Percentiles rank a stretch among this genome's conserved stretches.
Evolutionary conservation across 2,329 filamentous ascomycete species (phyloP).

Genomic region (Intubia oerlemansii): DNA sequence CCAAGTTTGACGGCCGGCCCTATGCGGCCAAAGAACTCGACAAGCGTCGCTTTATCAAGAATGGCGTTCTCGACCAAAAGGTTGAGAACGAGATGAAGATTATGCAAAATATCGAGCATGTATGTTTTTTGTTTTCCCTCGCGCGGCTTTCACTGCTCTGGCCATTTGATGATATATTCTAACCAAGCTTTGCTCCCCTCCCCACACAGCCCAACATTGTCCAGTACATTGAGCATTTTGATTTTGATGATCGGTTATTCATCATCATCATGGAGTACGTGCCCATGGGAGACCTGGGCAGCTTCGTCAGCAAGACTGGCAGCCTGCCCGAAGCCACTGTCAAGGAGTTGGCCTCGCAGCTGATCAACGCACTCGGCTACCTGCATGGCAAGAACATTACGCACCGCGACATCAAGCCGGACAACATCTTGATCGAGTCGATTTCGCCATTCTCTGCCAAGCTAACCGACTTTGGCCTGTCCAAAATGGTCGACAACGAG

Average conservation of each 20-base stretch:
- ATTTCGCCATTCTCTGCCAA: constrained; percentile 62
- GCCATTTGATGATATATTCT: no score
- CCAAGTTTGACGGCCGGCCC: constrained; percentile 60
- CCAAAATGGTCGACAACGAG: constrained; percentile 77
- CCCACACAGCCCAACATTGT: no score
- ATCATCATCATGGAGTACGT: constrained; percentile 97
- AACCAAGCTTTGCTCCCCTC: no score
- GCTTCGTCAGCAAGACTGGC: constrained; percentile 39
- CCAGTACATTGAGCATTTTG: constrained; percentile 72
- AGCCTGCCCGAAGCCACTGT: constrained; percentile 45
- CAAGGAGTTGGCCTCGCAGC: constrained; percentile 52
- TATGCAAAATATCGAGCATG: constrained; percentile 70
- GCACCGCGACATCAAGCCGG: constrained; percentile 95
- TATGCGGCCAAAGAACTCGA: constrained; percentile 91
- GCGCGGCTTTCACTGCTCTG: no score
- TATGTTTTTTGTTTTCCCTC: constrained; percentile 22
- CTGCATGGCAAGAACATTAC: constrained; percentile 78
- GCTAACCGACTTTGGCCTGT: constrained; percentile 87
- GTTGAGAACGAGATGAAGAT: constrained; percentile 96
- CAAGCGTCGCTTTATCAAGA: constrained; percentile 83
- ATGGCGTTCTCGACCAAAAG: constrained; percentile 72
- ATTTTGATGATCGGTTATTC: constrained; percentile 61
- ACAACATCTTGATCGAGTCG: constrained; percentile 78
- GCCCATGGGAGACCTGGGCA: constrained; percentile 60
- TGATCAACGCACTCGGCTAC: constrained; percentile 67